These are phyloP conservation scores for Scalesia atractyloides DNA, from an alignment of 129 eudicot genomes.

Conservation along the genomic window DNA sequence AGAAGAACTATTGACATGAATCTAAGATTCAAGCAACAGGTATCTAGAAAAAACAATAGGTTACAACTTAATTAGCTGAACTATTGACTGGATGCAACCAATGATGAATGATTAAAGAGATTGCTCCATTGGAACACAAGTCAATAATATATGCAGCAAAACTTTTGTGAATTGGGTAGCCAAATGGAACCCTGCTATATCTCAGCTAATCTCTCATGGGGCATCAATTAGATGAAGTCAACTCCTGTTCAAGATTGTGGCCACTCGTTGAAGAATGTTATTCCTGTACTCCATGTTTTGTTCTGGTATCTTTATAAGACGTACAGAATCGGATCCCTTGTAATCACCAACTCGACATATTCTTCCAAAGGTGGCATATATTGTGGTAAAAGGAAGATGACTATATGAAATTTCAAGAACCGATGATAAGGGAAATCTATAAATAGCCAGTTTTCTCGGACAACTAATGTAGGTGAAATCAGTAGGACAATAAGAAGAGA, in stretches of 20 bases:
- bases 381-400: conserved; percentile 3
- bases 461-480: background rate
- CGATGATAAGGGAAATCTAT: background rate
- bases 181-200: background rate
- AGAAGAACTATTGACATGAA: no score
- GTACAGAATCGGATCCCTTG: conserved; percentile 19
- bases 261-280: conserved; percentile 9
- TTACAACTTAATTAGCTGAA: background rate
- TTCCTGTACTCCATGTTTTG: background rate
- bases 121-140: background rate
- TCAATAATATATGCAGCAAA: background rate
- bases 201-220: conserved; percentile 5
- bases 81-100: background rate
- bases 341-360: conserved; percentile 7
- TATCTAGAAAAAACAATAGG: no score
- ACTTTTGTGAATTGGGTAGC: background rate
- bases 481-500: background rate
- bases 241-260: conserved; percentile 14
- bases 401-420: background rate
- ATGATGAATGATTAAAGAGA: background rate
- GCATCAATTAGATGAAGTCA: conserved; percentile 20
- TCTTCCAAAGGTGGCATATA: conserved; percentile 8
- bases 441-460: conserved; percentile 2
- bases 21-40: background rate
- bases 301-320: background rate